Evolutionary conservation across 371 early-diverging fungal genomes (phyloP).

Genomic region (Dichotomocladium elegans): DNA sequence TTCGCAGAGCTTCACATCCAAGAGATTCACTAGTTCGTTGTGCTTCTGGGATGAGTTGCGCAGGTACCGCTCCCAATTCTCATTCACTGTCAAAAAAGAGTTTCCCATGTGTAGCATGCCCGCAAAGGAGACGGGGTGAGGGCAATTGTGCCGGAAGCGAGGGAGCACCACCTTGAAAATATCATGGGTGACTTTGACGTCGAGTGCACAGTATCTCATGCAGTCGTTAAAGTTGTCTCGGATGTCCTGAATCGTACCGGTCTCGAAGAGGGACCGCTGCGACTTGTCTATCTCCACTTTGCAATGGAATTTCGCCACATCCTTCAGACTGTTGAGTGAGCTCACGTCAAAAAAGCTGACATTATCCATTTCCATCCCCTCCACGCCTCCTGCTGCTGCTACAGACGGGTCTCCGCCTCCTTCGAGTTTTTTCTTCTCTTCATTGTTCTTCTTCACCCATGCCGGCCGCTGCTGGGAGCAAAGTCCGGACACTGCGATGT

Average conservation of each 20-base stretch:
- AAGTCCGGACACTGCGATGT: constrained; percentile 88
- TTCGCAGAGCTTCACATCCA: constrained; percentile 57
- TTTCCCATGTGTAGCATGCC: constrained; percentile 90
- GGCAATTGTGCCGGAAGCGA: constrained; percentile 75
- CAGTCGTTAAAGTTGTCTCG: constrained; percentile 55
- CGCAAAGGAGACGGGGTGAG: constrained; percentile 91
- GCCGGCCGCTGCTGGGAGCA: constrained; percentile 84
- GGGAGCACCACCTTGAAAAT: constrained; percentile 73
- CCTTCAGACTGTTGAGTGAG: constrained; percentile 75
- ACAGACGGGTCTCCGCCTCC: constrained; percentile 3
- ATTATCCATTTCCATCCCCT: neutral
- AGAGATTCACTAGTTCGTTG: constrained; percentile 44
- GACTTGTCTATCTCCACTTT: constrained; percentile 72
- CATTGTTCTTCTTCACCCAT: constrained; percentile 63
- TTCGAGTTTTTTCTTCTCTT: constrained; percentile 14
- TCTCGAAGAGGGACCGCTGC: constrained; percentile 64
- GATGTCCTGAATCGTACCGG: constrained; percentile 54
- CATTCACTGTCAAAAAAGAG: constrained; percentile 77
- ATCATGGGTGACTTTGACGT: constrained; percentile 77
- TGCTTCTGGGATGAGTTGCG: constrained; percentile 55
- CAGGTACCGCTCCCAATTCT: constrained; percentile 74
- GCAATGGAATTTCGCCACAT: constrained; percentile 80
- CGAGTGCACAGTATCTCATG: constrained; percentile 87
- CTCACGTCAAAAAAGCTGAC: constrained; percentile 63
- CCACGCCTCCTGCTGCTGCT: neutral